These are phyloP conservation scores for Sugiyamaella novakii DNA, from an alignment of 1,139 yeast genomes.

Conservation along the genomic window DNA sequence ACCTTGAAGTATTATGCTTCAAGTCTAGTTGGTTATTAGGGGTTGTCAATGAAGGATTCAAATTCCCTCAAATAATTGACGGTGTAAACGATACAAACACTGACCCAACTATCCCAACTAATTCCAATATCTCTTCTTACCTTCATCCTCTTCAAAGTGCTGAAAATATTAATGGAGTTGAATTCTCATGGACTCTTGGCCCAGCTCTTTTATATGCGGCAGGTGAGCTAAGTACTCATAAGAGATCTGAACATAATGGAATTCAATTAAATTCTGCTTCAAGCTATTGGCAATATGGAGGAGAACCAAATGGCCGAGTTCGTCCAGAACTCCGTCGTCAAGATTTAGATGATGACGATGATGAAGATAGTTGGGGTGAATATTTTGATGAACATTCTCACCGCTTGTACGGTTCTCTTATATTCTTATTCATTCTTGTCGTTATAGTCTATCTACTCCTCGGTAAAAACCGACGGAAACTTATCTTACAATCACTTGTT, in stretches of 20 bases:
- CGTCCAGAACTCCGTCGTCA: slow-evolving; percentile 25
- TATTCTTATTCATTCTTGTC: slow-evolving; percentile 49
- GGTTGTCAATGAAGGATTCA: slow-evolving; percentile 71
- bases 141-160: slow-evolving; percentile 59
- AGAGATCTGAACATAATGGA: slow-evolving; percentile 54
- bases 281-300: slow-evolving; percentile 38
- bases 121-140: slow-evolving; percentile 30
- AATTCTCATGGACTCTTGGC: slow-evolving; percentile 84
- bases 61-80: slow-evolving; percentile 51
- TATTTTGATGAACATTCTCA: slow-evolving; percentile 48
- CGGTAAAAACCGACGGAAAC: slow-evolving; percentile 46
- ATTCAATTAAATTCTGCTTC: slow-evolving; percentile 52
- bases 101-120: slow-evolving; percentile 19
- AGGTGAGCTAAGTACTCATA: slow-evolving; percentile 48
- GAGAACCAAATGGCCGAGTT: slow-evolving; percentile 23
- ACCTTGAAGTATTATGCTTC: slow-evolving; percentile 59
- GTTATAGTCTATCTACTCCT: slow-evolving; percentile 52
- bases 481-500: slow-evolving; percentile 35
- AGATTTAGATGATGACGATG: slow-evolving; percentile 28
- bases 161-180: slow-evolving; percentile 62
- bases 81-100: slow-evolving; percentile 1
- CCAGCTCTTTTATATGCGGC: slow-evolving; percentile 67
- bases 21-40: slow-evolving; percentile 72
- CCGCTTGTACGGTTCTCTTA: slow-evolving; percentile 57
- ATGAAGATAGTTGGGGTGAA: slow-evolving; percentile 42